phyloP scores from a whole-genome alignment of 805 yeast genomes.

The Ascoidea asiatica region DNA sequence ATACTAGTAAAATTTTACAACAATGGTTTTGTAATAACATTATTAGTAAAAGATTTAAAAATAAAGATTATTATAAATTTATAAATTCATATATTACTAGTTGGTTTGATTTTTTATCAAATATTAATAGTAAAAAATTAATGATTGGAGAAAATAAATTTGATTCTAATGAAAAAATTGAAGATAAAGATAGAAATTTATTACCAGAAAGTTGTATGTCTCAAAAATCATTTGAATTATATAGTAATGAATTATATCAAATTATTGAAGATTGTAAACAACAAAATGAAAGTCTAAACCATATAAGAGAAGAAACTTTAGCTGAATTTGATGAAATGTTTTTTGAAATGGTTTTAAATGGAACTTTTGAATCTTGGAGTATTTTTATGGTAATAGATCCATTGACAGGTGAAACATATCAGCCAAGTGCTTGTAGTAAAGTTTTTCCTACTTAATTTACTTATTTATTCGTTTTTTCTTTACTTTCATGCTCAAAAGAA shows the following conservation, averaged over 20 bases:
- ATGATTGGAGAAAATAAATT: too few relatives aligned
- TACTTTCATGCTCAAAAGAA: not conserved
- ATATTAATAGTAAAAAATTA: too few relatives aligned
- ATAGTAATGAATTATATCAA: too few relatives aligned
- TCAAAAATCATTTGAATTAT: not conserved
- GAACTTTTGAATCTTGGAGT: not conserved
- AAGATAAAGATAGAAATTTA: not conserved
- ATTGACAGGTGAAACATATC: constrained; percentile 7
- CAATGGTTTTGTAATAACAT: not conserved
- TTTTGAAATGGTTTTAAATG: not conserved
- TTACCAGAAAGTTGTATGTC: not conserved
- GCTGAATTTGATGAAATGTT: not conserved
- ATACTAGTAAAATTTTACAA: not conserved
- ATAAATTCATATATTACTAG: not conserved
- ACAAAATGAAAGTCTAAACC: not conserved
- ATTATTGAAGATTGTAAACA: not conserved
- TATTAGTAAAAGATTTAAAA: too few relatives aligned
- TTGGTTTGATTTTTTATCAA: not conserved
- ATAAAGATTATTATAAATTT: not conserved
- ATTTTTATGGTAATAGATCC: constrained; percentile 8
- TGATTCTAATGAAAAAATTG: not conserved
- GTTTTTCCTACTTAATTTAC: constrained; percentile 11
- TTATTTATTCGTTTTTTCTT: too few relatives aligned
- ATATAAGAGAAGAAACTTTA: constrained; percentile 1
- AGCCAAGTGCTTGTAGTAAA: constrained; percentile 2